phyloP scores from a whole-genome alignment of 202 grass and related monocot genomes.

The Zoysia matrella region DNA sequence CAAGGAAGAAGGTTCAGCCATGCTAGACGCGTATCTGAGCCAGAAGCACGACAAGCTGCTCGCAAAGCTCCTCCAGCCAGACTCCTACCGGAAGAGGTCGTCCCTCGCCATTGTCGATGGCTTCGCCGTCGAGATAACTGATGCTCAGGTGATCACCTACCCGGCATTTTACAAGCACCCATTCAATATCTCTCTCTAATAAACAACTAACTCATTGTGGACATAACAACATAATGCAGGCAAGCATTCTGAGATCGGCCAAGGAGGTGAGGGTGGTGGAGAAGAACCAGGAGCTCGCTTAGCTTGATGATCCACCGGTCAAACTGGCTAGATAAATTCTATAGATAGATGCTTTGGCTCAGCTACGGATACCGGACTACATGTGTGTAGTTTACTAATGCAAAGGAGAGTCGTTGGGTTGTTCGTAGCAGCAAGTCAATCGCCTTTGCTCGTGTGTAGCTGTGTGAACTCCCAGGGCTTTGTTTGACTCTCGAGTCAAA shows the following conservation, averaged over 20 bases:
- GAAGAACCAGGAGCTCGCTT: conserved; percentile 98
- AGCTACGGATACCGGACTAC: conserved; percentile 31
- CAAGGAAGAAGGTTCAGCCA: conserved; percentile 69
- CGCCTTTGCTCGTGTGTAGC: conserved; percentile 33
- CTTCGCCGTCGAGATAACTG: conserved; percentile 89
- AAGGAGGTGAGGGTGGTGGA: conserved; percentile 98
- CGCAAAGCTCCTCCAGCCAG: conserved; percentile 64
- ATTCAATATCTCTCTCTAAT: not conserved
- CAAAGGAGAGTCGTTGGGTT: conserved; percentile 6
- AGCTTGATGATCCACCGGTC: conserved; percentile 33
- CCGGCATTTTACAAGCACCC: not conserved
- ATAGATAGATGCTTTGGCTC: conserved; percentile 47
- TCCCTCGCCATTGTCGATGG: conserved; percentile 95
- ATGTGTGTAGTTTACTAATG: conserved; percentile 36
- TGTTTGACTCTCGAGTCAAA: conserved; percentile 55
- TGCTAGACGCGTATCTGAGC: conserved; percentile 81
- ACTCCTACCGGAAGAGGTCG: conserved; percentile 83
- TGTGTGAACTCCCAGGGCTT: conserved; percentile 53
- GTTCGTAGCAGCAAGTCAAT: not conserved
- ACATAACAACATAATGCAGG: conserved; percentile 8
- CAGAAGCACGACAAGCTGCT: conserved; percentile 91
- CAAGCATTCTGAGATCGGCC: conserved; percentile 59
- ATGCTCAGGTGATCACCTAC: conserved; percentile 58
- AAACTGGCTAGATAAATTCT: conserved; percentile 30
- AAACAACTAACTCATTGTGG: not conserved